A percentile compares a stretch with the other conserved stretches of the same genome.
These are phyloP conservation scores for Ophiorrhiza pumila DNA, from an alignment of 257 asterid genomes.

Conservation along the genomic window DNA sequence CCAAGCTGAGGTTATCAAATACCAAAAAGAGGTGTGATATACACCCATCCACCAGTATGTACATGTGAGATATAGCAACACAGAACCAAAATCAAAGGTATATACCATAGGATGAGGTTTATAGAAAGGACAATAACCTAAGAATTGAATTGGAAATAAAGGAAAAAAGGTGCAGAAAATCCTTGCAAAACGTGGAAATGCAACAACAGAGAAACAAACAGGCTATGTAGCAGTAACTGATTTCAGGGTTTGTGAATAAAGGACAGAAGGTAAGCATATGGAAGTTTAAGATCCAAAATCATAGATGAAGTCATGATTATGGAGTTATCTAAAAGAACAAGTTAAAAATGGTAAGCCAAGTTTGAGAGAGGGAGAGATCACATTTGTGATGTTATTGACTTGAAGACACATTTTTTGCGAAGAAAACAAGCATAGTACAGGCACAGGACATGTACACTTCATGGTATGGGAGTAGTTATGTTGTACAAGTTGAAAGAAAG, in stretches of 20 bases:
- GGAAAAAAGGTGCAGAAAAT: neutral
- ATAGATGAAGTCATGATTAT: neutral
- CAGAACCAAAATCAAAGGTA: neutral
- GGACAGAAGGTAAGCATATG: neutral
- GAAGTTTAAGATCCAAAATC: too few relatives aligned
- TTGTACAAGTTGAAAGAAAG: neutral
- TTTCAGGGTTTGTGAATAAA: neutral
- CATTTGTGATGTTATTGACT: neutral
- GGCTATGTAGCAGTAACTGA: neutral
- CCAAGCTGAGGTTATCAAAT: neutral
- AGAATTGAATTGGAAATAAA: neutral
- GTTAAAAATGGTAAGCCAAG: neutral
- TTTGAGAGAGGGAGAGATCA: too few relatives aligned
- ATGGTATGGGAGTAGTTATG: neutral
- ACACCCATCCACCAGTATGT: neutral
- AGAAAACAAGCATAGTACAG: too few relatives aligned
- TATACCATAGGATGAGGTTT: neutral
- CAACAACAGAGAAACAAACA: neutral
- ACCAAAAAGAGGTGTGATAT: neutral
- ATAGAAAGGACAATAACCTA: neutral
- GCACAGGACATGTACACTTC: neutral
- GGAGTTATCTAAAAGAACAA: neutral
- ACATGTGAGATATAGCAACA: neutral
- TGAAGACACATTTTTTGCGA: neutral
- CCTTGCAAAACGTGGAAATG: neutral